These are phyloP conservation scores for Capsicum rhomboideum DNA, from an alignment of 257 asterid species.

Conservation along the genomic window DNA sequence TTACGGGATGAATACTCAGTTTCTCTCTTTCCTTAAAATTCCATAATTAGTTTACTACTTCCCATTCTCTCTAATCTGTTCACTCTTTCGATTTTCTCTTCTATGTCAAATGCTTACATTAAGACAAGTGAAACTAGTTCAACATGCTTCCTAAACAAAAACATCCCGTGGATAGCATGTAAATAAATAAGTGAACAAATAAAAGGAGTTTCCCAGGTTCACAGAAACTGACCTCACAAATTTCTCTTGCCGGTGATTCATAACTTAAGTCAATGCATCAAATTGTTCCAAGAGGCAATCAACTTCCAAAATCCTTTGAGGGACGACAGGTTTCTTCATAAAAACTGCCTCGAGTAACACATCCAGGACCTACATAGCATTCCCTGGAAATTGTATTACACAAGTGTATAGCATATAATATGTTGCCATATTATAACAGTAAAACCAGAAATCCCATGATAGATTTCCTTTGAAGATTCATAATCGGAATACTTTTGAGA, in stretches of 20 bases:
- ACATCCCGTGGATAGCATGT: background rate
- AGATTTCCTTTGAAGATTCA: background rate
- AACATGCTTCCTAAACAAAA: background rate
- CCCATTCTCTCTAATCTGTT: background rate
- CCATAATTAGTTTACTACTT: background rate
- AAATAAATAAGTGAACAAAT: background rate
- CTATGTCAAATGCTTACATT: background rate
- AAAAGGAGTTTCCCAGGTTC: background rate
- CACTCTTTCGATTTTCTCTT: background rate
- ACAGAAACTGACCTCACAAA: conserved; percentile 65
- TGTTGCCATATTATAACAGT: background rate
- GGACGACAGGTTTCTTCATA: background rate
- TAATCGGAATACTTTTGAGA: conserved; percentile 2
- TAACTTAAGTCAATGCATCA: conserved; percentile 37
- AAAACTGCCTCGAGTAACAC: conserved; percentile 8
- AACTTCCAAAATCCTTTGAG: conserved; percentile 5
- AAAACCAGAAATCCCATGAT: background rate
- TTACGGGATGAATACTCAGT: background rate
- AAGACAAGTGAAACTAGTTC: background rate
- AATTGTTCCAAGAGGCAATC: background rate
- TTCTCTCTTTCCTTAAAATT: background rate
- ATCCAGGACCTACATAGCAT: conserved; percentile 6
- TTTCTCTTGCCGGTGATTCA: conserved; percentile 55
- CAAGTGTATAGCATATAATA: background rate
- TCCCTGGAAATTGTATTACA: conserved; percentile 12